phyloP scores from a whole-genome alignment of 2,329 filamentous ascomycete species.

The Sarocladiaceae sp. region DNA sequence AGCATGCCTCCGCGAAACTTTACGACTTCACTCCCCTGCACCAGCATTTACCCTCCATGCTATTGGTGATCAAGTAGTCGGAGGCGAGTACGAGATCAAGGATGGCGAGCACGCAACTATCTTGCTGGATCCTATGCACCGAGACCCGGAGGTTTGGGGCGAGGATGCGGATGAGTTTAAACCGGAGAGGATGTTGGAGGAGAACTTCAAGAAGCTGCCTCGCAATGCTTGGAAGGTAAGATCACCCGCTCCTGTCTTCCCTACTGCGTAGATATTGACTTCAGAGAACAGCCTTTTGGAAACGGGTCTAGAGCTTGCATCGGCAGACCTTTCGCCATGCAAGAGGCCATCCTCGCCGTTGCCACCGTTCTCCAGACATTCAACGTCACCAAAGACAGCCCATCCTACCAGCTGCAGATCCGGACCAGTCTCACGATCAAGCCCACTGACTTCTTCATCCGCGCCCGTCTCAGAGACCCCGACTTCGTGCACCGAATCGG shows the following conservation, averaged over 20 bases:
- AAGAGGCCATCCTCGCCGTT: constrained; percentile 14
- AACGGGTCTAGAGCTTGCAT: constrained; percentile 14
- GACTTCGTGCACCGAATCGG: neutral
- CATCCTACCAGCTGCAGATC: constrained; percentile 52
- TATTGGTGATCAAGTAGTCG: constrained; percentile 25
- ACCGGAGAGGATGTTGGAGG: constrained; percentile 60
- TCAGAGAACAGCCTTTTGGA: constrained; percentile 11
- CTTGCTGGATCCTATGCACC: constrained; percentile 4
- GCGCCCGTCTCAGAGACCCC: neutral
- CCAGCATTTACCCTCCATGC: constrained; percentile 17
- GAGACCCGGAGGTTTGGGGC: constrained; percentile 10
- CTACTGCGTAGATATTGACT: too few species aligned
- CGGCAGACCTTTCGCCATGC: constrained; percentile 14
- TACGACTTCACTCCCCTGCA: constrained; percentile 3
- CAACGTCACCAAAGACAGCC: constrained; percentile 53
- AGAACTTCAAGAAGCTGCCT: constrained; percentile 35
- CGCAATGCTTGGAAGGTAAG: constrained; percentile 36
- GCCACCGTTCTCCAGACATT: constrained; percentile 64
- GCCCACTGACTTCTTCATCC: constrained; percentile 49
- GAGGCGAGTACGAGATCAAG: constrained; percentile 5
- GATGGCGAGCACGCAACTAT: neutral
- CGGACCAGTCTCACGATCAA: constrained; percentile 58
- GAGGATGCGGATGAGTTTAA: constrained; percentile 49
- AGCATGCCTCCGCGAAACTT: constrained; percentile 33
- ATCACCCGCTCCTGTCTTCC: too few species aligned